Evolutionary conservation across 208 protist genomes (phyloP).

Genomic region (Balamuthia mandrillaris): DNA sequence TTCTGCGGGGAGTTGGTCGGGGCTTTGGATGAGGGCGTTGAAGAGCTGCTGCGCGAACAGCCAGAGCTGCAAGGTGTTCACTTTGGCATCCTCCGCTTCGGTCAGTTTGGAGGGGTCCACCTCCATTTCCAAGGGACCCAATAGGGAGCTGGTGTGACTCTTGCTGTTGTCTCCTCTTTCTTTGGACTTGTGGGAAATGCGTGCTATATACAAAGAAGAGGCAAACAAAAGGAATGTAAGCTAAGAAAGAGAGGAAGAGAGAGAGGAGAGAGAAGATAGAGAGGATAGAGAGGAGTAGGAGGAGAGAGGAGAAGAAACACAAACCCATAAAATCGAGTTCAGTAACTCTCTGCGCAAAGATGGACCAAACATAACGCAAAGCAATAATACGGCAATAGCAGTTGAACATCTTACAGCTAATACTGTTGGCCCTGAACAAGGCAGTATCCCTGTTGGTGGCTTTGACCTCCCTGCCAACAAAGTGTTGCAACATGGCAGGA

Average conservation of each 20-base stretch:
- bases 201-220: no score
- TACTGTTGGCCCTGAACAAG: constrained; percentile 29
- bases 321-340: no score
- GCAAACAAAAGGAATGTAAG: no score
- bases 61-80: constrained; percentile 32
- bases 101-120: background rate
- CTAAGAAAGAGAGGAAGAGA: no score
- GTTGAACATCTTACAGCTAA: constrained; percentile 20
- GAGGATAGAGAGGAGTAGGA: no score
- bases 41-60: constrained; percentile 19
- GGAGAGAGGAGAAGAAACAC: no score
- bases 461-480: no score
- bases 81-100: background rate
- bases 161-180: no score
- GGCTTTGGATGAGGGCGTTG: constrained; percentile 14
- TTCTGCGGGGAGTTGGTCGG: background rate
- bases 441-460: background rate
- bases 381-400: constrained; percentile 6
- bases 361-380: constrained; percentile 25
- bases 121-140: background rate
- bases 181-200: no score
- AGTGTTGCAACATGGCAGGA: no score
- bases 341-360: no score
- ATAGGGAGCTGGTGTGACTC: background rate
- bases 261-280: no score